Conservation (phyloP, 1,284 basidiomycete genomes). For the Tilletia setariae region DNA sequence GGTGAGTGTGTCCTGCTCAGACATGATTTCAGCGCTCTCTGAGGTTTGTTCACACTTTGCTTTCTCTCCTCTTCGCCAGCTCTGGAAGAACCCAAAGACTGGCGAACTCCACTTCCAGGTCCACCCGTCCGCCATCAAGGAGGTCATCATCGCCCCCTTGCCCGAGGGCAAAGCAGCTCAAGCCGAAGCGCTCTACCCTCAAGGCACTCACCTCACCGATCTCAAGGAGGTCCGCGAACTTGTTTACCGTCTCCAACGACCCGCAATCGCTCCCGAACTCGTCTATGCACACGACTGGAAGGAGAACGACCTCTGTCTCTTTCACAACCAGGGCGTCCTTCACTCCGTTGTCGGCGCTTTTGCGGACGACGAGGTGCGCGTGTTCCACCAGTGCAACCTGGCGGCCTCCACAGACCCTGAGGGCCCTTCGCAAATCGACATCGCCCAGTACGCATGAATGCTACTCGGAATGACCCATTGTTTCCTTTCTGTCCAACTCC, state of each 20-base stretch:
- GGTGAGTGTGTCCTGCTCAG: conserved; percentile 60
- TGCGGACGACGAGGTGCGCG: conserved; percentile 61
- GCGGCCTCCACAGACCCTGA: conserved; percentile 69
- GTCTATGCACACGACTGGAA: conserved; percentile 62
- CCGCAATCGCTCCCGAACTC: conserved; percentile 64
- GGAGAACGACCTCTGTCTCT: conserved; percentile 63
- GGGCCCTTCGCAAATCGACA: conserved; percentile 59
- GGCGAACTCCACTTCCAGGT: conserved; percentile 69
- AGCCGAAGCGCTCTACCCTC: conserved; percentile 66
- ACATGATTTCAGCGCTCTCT: too few relatives aligned
- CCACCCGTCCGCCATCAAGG: conserved; percentile 43
- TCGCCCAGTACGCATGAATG: neutral
- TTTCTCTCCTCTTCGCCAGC: conserved; percentile 54
- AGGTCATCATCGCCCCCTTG: conserved; percentile 63
- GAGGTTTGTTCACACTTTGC: neutral
- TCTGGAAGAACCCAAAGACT: conserved; percentile 81
- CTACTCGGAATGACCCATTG: too few relatives aligned
- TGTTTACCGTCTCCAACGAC: conserved; percentile 74
- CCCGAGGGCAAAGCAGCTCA: conserved; percentile 60
- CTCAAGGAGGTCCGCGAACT: conserved; percentile 69
- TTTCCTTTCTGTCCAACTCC: too few relatives aligned
- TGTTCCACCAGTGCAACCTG: conserved; percentile 64
- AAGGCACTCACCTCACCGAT: conserved; percentile 70
- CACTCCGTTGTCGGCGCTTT: conserved; percentile 69
- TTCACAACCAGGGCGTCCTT: conserved; percentile 64